Conservation (phyloP, 768 basidiomycete species). For the Termitomyces sp. region DNA sequence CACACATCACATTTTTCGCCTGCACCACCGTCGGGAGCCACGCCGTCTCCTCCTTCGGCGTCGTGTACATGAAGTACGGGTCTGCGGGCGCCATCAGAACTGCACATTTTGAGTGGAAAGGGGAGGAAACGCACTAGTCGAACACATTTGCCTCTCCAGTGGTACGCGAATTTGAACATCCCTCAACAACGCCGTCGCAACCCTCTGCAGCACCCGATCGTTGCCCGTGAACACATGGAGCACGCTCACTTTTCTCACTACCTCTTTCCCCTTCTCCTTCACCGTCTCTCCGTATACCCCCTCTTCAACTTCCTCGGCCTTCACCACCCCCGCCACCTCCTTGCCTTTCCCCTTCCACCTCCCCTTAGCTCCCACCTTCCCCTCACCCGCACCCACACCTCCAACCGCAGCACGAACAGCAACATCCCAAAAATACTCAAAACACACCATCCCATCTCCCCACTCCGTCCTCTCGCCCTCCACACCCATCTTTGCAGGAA, state of each 20-base stretch:
- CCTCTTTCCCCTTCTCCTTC: background rate
- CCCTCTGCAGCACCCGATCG: conserved; percentile 28
- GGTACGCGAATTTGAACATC: conserved; percentile 32
- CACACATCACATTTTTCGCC: conserved; percentile 25
- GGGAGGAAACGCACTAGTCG: conserved; percentile 15
- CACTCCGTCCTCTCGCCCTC: conserved; percentile 15
- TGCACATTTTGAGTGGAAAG: background rate
- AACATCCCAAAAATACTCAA: conserved; percentile 22
- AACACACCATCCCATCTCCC: conserved; percentile 27
- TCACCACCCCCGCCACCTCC: background rate
- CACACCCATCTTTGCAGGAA: conserved; percentile 14
- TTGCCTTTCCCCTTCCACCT: too few relatives aligned
- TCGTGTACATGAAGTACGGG: conserved; percentile 6
- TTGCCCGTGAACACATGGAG: conserved; percentile 50
- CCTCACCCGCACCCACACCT: background rate
- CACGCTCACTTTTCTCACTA: conserved; percentile 14
- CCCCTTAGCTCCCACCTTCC: background rate
- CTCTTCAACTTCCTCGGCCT: background rate
- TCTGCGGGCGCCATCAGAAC: background rate
- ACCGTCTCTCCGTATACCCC: background rate
- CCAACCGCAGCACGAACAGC: background rate
- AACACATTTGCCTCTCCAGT: conserved; percentile 23
- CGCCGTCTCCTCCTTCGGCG: background rate
- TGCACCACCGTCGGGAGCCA: conserved; percentile 10
- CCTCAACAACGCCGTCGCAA: conserved; percentile 30